Base-by-base conservation (phyloP, 1,284 basidiomycete species). In the Dichomitus squalens region DNA sequence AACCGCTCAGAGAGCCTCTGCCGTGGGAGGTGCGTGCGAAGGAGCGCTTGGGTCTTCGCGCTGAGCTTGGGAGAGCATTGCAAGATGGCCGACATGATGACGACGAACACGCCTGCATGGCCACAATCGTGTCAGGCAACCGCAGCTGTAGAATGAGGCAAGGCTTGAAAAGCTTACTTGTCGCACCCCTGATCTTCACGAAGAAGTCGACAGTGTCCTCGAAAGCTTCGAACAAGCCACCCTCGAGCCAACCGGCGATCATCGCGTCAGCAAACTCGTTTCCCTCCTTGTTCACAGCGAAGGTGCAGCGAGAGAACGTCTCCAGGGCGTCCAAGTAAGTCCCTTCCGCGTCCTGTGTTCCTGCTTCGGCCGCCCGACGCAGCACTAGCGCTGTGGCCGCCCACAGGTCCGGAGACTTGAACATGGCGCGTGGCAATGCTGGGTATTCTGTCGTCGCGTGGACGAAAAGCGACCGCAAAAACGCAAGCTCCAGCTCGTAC, bases 391-490 rank as follows among this genome's bases (percentile, higher is more conserved):
- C 25, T 3, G 31, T 21, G 4, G 16, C 34, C 25, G 41, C 25
- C 55, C 55, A 56, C 23, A 56, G 21, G 14, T 31, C 35, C 18
- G 16, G 27, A 34, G 55, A 56, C 29, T 52, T 51, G 44, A 47
- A 56, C 27, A 41, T 50, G 4, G 55, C 49, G 9, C 49, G 55
- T 9, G 49, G 36, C 14, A 56, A 49, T 2, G 55, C 49, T 1
- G 34, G 49, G 16, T 39, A 52, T 27, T 36, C 36, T 12, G 23
- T 34, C 36, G 47, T 35, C 1, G 55, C 41, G n/a, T 23, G 34
- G 7, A 39, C 21, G 20, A 47, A 18, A 1, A 56, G 36, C 8
- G 49, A 5, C 6, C 43, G 25, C 4, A 56, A 18, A 27, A 56
- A 39, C 6, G 46, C 36, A 6, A 56, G 14, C 31, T 56, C 55